Evolutionary conservation across 306 rosid species (phyloP).

Genomic region (Corylus avellana): DNA sequence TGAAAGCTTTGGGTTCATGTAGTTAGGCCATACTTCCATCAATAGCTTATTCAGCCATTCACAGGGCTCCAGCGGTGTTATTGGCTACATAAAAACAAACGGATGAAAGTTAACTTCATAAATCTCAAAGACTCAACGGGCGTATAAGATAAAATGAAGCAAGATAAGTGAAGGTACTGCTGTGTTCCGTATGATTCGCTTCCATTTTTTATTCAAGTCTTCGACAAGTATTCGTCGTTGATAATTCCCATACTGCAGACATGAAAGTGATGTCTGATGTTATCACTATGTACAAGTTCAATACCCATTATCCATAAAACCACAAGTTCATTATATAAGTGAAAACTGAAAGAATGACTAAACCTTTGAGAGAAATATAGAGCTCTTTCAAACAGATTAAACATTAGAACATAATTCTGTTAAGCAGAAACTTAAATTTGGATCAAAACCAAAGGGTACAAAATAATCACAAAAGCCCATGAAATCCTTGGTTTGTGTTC

Average conservation of each 20-base stretch:
- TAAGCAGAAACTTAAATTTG: not conserved
- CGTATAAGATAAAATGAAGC: not conserved
- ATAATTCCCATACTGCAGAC: conserved; percentile 76
- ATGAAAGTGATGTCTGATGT: conserved; percentile 29
- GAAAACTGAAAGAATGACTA: not conserved
- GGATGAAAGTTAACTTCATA: conserved; percentile 28
- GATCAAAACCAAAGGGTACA: not conserved
- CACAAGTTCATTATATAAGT: not conserved
- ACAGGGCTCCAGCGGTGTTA: conserved; percentile 90
- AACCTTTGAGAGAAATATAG: not conserved
- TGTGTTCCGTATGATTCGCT: conserved; percentile 56
- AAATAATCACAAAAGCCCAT: not conserved
- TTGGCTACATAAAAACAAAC: conserved; percentile 50
- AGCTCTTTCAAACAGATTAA: not conserved
- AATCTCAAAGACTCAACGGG: not conserved
- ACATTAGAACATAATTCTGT: not conserved
- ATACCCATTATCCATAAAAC: not conserved
- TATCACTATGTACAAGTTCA: conserved; percentile 20
- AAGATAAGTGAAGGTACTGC: conserved; percentile 49
- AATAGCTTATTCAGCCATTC: conserved; percentile 90
- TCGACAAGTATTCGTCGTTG: conserved; percentile 77
- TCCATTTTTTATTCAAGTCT: conserved; percentile 89
- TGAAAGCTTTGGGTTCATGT: conserved; percentile 68
- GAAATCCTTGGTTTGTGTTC: not conserved
- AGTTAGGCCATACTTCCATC: conserved; percentile 77